Percentiles rank a stretch among this genome's conserved stretches.
phyloP scores from a whole-genome alignment of 2,329 filamentous ascomycete genomes.

The Aspergillus sp. region DNA sequence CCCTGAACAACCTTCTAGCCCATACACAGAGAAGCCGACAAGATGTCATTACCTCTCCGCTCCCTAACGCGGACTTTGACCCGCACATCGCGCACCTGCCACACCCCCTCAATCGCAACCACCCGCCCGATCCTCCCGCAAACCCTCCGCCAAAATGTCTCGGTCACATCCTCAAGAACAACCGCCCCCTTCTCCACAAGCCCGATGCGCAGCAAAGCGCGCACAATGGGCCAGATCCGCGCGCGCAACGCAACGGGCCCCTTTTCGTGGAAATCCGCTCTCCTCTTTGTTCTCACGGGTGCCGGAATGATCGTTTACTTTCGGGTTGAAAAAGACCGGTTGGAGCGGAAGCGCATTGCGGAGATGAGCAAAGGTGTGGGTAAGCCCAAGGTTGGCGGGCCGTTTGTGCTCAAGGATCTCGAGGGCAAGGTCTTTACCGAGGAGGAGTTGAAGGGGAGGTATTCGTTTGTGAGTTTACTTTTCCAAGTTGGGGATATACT shows the following conservation, averaged over 20 bases:
- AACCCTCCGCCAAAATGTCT: constrained; percentile 1
- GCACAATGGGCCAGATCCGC: constrained; percentile 47
- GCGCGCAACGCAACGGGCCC: constrained; percentile 57
- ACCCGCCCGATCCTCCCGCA: constrained; percentile 6
- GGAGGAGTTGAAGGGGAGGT: constrained; percentile 82
- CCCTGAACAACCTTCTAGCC: constrained; percentile 2
- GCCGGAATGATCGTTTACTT: constrained; percentile 85
- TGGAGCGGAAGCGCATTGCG: constrained; percentile 85
- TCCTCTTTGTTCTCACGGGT: constrained; percentile 82
- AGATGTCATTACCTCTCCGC: constrained; percentile 33
- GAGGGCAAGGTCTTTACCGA: constrained; percentile 77
- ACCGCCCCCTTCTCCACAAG: constrained; percentile 36
- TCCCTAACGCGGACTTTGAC: constrained; percentile 23
- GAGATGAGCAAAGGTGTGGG: constrained; percentile 94
- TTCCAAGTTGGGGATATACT: neutral
- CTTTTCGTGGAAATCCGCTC: constrained; percentile 89
- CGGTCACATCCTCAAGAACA: neutral
- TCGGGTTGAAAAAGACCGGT: constrained; percentile 86
- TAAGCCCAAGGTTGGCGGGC: constrained; percentile 87
- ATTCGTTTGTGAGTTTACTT: constrained; percentile 55
- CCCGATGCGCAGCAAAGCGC: constrained; percentile 27
- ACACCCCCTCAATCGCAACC: constrained; percentile 12
- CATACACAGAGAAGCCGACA: neutral
- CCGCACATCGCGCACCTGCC: constrained; percentile 20
- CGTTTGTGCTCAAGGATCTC: constrained; percentile 81